Base-by-base conservation (phyloP, 306 rosid genomes). In the Leucaena leucocephala region DNA sequence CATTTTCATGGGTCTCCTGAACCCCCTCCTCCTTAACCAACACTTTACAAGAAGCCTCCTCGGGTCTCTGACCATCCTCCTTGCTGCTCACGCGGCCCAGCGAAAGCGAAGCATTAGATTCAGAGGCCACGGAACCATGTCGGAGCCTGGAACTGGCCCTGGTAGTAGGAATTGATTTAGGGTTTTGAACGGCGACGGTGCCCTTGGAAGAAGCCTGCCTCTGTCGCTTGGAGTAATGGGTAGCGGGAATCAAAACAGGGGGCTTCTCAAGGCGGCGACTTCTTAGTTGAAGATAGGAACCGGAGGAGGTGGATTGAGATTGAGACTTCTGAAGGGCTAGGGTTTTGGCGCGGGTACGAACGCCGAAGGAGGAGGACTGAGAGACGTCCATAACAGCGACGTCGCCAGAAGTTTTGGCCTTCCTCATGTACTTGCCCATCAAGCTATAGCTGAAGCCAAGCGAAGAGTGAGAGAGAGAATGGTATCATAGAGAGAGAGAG, bases 351-450 rank as follows among this genome's bases (percentile, higher is more conserved):
- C 99, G 92, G 40, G 99, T 95, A 35, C 96, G 87, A 39, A 95
- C 99, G 16, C 99, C 98, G 40, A 80, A 82, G 75, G 91, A 79
- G 75, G 91, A 79, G 72, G 92, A 68, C 34, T 87, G 91, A 1
- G 94, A 71, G 48, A 87, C 85, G 50, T 95, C 98, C 85, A 91
- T 82, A 2, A 91, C 84, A 1, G 96, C 81, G 9, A 90, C 74
- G 43, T 93, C 92, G 12, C 87, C 88, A 2, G 88, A 54, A 3
- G 94, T 76, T 66, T 95, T 93, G 42, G 91, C 78, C 83, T 91
- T 93, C 87, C 85, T 90, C 90, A 93, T 93, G 90, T 95, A 95
- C 88, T 91, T 95, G 0, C 97, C 99, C 99, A 95, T 95, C 57
- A 42, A 9, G 33, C 73, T 43, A 55, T 2, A 58, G 64, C 21